Evolutionary conservation across 345 rosid species (phyloP).

Genomic region (Aquilaria yunnanensis): DNA sequence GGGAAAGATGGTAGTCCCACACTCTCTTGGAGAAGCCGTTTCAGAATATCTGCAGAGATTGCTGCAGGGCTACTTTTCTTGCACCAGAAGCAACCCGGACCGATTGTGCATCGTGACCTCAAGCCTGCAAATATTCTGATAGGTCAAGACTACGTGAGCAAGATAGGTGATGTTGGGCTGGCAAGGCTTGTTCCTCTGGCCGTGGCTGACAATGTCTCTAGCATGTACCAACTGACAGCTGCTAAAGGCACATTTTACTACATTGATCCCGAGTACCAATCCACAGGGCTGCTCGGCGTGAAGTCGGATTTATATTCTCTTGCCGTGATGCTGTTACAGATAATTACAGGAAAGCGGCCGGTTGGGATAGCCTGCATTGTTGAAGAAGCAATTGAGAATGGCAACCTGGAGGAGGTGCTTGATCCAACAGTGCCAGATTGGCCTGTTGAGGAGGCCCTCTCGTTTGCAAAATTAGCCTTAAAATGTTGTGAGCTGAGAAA

Average conservation of each 20-base stretch:
- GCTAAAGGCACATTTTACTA: conserved; percentile 89
- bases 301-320: conserved; percentile 82
- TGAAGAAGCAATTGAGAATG: conserved; percentile 52
- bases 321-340: conserved; percentile 72
- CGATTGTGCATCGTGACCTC: conserved; percentile 81
- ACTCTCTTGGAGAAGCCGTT: conserved; percentile 60
- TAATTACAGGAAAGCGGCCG: conserved; percentile 63
- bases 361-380: conserved; percentile 62
- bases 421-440: conserved; percentile 68
- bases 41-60: conserved; percentile 71
- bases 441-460: conserved; percentile 59
- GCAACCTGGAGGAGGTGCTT: conserved; percentile 41
- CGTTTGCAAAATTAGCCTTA: conserved; percentile 60
- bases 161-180: conserved; percentile 74
- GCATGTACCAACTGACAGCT: conserved; percentile 47
- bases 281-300: conserved; percentile 74
- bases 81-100: conserved; percentile 83
- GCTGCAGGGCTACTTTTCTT: conserved; percentile 72
- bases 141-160: conserved; percentile 49
- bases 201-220: conserved; percentile 30
- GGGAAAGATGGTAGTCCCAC: conserved; percentile 56
- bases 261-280: conserved; percentile 89
- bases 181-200: conserved; percentile 70
- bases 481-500: conserved; percentile 74
- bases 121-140: conserved; percentile 89